phyloP scores from a whole-genome alignment of 768 basidiomycete species.

The Rhodosporidiobolus sp. region DNA sequence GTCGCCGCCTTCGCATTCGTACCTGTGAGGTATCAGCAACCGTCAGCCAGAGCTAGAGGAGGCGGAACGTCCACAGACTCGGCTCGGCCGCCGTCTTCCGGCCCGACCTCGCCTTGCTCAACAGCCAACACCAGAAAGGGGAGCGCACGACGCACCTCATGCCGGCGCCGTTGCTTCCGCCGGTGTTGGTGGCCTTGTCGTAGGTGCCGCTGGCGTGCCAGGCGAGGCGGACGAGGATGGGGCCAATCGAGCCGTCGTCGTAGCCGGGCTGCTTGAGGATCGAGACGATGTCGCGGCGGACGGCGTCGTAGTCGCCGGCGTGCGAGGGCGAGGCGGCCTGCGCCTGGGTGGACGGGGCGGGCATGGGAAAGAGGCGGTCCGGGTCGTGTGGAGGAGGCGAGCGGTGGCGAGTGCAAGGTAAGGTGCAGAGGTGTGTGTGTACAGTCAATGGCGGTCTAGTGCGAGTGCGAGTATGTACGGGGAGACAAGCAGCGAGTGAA shows the following conservation, averaged over 20 bases:
- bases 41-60: too few relatives aligned
- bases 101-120: not conserved
- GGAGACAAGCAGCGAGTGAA: not conserved
- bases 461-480: not conserved
- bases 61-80: not conserved
- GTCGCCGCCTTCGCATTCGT: conserved; percentile 36
- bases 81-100: not conserved
- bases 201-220: conserved; percentile 40
- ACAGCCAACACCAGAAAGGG: not conserved
- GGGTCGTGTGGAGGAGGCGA: too few relatives aligned
- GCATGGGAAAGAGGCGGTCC: too few relatives aligned
- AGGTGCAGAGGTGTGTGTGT: too few relatives aligned
- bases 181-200: conserved; percentile 53
- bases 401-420: too few relatives aligned
- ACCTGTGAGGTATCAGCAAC: too few relatives aligned
- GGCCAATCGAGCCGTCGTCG: conserved; percentile 79
- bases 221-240: conserved; percentile 42
- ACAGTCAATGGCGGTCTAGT: too few relatives aligned
- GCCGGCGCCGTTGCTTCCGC: conserved; percentile 79
- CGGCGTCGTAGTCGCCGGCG: conserved; percentile 26
- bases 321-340: conserved; percentile 1
- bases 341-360: not conserved
- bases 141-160: conserved; percentile 55
- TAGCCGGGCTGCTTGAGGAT: conserved; percentile 58
- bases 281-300: conserved; percentile 12